Percentiles rank a stretch among this genome's conserved stretches.
Conservation (phyloP, 805 yeast genomes). For the Candida qinlingensis region DNA sequence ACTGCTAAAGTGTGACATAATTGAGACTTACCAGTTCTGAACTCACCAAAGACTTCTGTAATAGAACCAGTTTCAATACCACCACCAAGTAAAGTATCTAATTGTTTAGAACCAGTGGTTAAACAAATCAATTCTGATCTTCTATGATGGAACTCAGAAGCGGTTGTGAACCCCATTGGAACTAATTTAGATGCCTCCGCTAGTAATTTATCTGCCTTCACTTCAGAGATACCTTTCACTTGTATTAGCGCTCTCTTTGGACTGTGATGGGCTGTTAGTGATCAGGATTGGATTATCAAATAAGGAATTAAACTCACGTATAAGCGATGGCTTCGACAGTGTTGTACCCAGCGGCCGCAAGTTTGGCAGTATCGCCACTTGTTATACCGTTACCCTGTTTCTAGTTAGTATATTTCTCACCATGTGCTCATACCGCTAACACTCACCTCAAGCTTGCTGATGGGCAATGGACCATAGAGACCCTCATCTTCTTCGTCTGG, state of each 20-base stretch:
- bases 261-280: conserved; percentile 17
- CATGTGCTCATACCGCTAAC: no score
- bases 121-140: conserved; percentile 87
- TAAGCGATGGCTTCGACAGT: conserved; percentile 93
- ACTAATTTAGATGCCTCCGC: conserved; percentile 81
- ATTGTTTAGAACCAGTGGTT: conserved; percentile 92
- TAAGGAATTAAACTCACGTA: conserved; percentile 37
- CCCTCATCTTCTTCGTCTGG: conserved; percentile 47
- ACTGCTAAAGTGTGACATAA: conserved; percentile 95
- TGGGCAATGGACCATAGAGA: conserved; percentile 51
- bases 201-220: conserved; percentile 83
- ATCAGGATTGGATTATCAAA: background rate
- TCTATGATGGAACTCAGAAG: conserved; percentile 87
- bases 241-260: conserved; percentile 73
- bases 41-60: conserved; percentile 95
- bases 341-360: conserved; percentile 76
- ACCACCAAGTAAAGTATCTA: conserved; percentile 91
- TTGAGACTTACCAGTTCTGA: conserved; percentile 96
- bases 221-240: conserved; percentile 91
- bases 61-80: conserved; percentile 97
- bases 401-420: conserved; percentile 4
- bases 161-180: conserved; percentile 96
- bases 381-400: conserved; percentile 76
- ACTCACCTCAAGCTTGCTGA: conserved; percentile 40
- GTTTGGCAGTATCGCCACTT: conserved; percentile 67